phyloP scores from a whole-genome alignment of 805 yeast genomes.

The Hanseniaspora taiwanica region DNA sequence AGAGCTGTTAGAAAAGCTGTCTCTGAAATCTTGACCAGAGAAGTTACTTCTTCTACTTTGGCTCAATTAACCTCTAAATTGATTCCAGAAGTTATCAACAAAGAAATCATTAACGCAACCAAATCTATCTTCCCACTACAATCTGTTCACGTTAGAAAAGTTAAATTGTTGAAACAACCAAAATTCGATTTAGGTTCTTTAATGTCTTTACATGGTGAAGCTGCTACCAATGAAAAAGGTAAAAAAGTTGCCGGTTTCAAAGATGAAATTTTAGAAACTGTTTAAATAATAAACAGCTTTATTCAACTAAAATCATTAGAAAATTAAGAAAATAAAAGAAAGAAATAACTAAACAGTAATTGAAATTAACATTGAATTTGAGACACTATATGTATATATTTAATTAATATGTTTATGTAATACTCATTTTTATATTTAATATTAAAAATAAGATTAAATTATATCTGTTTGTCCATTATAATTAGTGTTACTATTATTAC shows the following conservation, averaged over 20 bases:
- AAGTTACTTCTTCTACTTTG: conserved; percentile 86
- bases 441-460: too few species aligned
- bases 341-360: too few species aligned
- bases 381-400: too few species aligned
- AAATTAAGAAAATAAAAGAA: not conserved
- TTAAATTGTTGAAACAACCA: conserved; percentile 96
- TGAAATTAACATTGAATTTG: too few species aligned
- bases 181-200: conserved; percentile 96
- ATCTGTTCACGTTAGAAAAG: conserved; percentile 98
- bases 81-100: conserved; percentile 97
- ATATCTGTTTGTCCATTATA: not conserved
- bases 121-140: conserved; percentile 93
- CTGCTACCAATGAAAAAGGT: conserved; percentile 88
- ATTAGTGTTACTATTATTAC: too few species aligned
- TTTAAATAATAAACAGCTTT: conserved; percentile 35
- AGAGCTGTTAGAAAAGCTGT: conserved; percentile 96
- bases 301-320: conserved; percentile 2
- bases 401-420: not conserved
- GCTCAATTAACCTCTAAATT: conserved; percentile 95
- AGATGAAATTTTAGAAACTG: conserved; percentile 96
- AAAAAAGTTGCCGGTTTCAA: conserved; percentile 96
- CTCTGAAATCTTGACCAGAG: conserved; percentile 92
- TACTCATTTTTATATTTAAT: not conserved
- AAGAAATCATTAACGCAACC: conserved; percentile 95
- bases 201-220: conserved; percentile 95